These are phyloP conservation scores for Zygnema circumcarinatum DNA, from an alignment of 139 green algal species.

Conservation along the genomic window DNA sequence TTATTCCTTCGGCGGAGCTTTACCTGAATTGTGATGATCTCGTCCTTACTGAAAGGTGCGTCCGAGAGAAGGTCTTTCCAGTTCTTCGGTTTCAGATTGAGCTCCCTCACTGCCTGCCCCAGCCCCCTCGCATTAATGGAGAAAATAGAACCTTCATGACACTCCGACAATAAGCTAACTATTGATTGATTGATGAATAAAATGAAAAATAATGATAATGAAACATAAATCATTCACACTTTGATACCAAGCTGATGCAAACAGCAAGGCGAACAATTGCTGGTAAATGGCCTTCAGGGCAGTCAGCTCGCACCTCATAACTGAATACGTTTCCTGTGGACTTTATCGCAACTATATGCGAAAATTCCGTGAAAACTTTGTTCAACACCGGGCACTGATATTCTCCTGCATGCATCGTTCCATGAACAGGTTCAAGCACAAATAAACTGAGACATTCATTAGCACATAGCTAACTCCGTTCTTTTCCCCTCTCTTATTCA, in stretches of 20 bases:
- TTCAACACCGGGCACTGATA: slow-evolving; percentile 91
- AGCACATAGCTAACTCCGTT: not conserved
- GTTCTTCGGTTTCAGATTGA: slow-evolving; percentile 93
- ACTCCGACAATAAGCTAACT: too few species aligned
- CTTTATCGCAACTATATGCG: slow-evolving; percentile 92
- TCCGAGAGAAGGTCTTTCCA: slow-evolving; percentile 88
- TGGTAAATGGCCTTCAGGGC: too few species aligned
- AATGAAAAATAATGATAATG: too few species aligned
- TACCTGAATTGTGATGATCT: slow-evolving; percentile 70
- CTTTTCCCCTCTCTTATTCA: not conserved
- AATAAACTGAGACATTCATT: not conserved
- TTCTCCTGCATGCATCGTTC: slow-evolving; percentile 62
- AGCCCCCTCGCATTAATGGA: not conserved
- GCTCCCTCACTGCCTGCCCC: slow-evolving; percentile 84
- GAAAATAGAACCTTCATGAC: too few species aligned
- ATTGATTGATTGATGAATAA: too few species aligned
- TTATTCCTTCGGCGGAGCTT: too few species aligned
- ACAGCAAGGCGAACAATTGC: too few species aligned
- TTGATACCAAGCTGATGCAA: too few species aligned
- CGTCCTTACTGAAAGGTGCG: slow-evolving; percentile 75
- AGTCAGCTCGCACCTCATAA: slow-evolving; percentile 59
- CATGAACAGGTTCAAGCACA: not conserved
- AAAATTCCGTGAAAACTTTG: slow-evolving; percentile 96
- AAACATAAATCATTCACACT: too few species aligned
- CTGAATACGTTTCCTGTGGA: slow-evolving; percentile 84